Evolutionary conservation across 148 eudicot species (phyloP).

Genomic region (Cornus florida): DNA sequence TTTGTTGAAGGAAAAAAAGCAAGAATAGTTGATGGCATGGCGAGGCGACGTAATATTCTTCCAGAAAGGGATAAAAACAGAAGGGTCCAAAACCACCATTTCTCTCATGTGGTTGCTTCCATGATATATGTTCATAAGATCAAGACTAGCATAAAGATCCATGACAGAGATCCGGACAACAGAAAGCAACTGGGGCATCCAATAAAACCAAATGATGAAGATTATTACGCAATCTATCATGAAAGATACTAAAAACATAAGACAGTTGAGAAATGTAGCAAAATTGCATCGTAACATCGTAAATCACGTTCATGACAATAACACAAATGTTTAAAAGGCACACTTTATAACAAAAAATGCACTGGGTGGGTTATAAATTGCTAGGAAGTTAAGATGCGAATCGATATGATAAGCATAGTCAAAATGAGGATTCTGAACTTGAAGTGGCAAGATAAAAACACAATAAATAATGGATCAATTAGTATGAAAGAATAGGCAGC

Average conservation of each 20-base stretch:
- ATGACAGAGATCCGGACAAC: neutral
- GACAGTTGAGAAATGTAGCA: neutral
- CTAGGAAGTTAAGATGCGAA: neutral
- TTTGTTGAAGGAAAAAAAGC: too few species aligned
- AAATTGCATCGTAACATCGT: too few species aligned
- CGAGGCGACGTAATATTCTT: too few species aligned
- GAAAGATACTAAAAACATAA: neutral
- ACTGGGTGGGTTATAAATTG: neutral
- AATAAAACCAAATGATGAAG: neutral
- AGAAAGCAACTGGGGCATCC: neutral
- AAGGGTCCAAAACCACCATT: too few species aligned
- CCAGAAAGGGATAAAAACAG: neutral
- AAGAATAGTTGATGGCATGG: neutral
- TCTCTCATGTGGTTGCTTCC: neutral
- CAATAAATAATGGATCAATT: neutral
- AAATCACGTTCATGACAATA: neutral
- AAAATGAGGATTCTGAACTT: neutral
- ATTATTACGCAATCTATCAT: neutral
- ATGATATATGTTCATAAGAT: neutral
- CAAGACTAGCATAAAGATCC: conserved; percentile 1
- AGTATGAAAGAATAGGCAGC: neutral
- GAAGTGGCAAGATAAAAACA: neutral
- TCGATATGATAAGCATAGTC: neutral
- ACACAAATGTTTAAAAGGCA: neutral
- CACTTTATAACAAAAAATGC: neutral